These are phyloP conservation scores for Septoria linicola DNA, from an alignment of 2,329 filamentous ascomycete species.

Conservation along the genomic window DNA sequence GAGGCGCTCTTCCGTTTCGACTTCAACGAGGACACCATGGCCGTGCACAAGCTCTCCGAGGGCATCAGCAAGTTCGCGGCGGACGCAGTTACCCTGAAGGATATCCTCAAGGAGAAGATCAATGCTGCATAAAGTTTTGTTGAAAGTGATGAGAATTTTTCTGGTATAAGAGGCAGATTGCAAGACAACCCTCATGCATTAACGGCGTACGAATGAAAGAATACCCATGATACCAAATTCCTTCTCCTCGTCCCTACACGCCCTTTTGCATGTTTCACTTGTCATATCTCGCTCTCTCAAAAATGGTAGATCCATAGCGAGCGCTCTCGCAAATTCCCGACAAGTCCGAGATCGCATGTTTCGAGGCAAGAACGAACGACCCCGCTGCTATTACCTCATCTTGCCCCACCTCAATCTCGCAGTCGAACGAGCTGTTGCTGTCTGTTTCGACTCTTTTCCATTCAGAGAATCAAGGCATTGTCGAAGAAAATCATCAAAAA, in stretches of 20 bases:
- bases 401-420: background rate
- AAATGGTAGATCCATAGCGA: background rate
- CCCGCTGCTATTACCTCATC: too few relatives aligned
- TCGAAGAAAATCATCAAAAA: conserved; percentile 14
- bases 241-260: too few relatives aligned
- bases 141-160: background rate
- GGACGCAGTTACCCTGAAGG: conserved; percentile 91
- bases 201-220: conserved; percentile 14
- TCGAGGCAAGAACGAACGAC: conserved; percentile 7
- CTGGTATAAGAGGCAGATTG: background rate
- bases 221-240: conserved; percentile 1
- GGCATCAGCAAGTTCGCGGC: conserved; percentile 99
- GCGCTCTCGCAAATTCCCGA: too few relatives aligned
- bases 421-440: conserved; percentile 5
- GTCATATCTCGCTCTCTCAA: conserved; percentile 1
- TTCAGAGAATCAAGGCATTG: background rate
- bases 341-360: conserved; percentile 6
- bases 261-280: background rate
- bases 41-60: conserved; percentile 97
- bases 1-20: conserved; percentile 94
- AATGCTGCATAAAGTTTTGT: conserved; percentile 17
- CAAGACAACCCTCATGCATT: conserved; percentile 4
- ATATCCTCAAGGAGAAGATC: conserved; percentile 86
- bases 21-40: conserved; percentile 99
- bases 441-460: conserved; percentile 6